Evolutionary conservation across 1,139 yeast genomes (phyloP), one percentile per base, ranked within the genome.

Genomic region (Spathaspora sp.): DNA sequence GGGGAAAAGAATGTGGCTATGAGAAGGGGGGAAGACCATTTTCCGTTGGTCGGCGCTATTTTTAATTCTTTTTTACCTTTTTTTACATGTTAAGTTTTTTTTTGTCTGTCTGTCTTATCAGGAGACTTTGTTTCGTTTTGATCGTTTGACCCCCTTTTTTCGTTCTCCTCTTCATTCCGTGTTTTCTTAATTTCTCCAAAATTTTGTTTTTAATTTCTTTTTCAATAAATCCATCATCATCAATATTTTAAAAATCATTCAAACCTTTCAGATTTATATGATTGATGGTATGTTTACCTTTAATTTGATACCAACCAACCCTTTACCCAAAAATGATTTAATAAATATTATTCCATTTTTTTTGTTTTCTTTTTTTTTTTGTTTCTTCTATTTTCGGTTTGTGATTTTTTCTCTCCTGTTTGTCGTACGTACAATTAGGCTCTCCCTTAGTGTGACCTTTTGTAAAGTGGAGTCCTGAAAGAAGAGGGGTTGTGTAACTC

Each of bases 291-390:
- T n/a, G 17, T 17, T 15, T 7, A 34, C 38, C 24, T 34, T 17
- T 34, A 17, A 34, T 34, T 34, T 34, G 38, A 17, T 17, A 34
- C 38, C 38, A 16, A 34, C 38, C 38, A 34, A 34, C 38, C 38
- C 38, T 34, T 34, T 34, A 34, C 16, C 38, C 38, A 34, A 34
- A 34, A 16, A 17, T 6, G 17, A 3, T 9, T 11, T 4, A 16
- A 34, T 7, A 10, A 17, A 16, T 15, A 34, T 8, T 34, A 16
- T 34, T 34, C n/a, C 24, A 9, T 17, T 17, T 34, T 34, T 34
- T 34, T 34, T 34, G 20, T 34, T 4, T 6, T 26, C n/a, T 26
- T 26, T 26, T 34, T 16, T 34, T 34, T 34, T n/a, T 18, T 33
- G 13, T 7, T 27, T 3, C n/a, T 16, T 27, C 33, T 27, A 27